These are phyloP conservation scores for Penicillium sp. DNA, from an alignment of 2,329 filamentous ascomycete genomes.

Conservation along the genomic window DNA sequence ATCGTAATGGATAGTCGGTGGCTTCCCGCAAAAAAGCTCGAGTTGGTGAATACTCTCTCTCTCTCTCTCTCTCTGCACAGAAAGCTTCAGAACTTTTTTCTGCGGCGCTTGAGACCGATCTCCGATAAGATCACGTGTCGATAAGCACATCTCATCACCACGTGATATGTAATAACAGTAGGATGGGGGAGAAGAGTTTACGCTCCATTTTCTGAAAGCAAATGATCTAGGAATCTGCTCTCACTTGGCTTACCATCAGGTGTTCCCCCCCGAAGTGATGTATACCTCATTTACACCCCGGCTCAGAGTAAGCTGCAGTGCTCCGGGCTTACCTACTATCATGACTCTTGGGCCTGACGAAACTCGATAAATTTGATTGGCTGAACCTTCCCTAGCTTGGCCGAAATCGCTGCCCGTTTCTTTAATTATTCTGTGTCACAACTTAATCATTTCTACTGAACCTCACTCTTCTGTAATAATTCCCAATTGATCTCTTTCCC, in stretches of 20 bases:
- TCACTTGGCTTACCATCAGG: neutral
- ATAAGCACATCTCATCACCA: neutral
- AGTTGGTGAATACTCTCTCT: neutral
- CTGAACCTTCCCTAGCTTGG: constrained; percentile 7
- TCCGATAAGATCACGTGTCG: constrained; percentile 21
- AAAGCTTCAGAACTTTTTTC: constrained; percentile 15
- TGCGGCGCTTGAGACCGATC: constrained; percentile 19
- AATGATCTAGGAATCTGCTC: neutral
- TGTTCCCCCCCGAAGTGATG: neutral
- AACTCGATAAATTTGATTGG: constrained; percentile 11
- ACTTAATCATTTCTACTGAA: neutral
- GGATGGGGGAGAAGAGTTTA: no score
- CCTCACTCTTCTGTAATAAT: neutral
- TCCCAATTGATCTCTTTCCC: neutral
- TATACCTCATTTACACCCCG: neutral
- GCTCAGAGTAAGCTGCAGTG: neutral
- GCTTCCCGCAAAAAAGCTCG: neutral
- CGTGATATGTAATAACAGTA: neutral
- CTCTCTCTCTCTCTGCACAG: neutral
- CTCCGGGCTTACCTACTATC: neutral
- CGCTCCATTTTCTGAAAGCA: neutral
- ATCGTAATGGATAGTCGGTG: constrained; percentile 24
- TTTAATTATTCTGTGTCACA: constrained; percentile 2
- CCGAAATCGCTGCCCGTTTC: constrained; percentile 25
- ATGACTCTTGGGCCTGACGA: neutral